Conservation (phyloP, 1,284 basidiomycete species). For the Microbotryum silenes-acaulis region DNA sequence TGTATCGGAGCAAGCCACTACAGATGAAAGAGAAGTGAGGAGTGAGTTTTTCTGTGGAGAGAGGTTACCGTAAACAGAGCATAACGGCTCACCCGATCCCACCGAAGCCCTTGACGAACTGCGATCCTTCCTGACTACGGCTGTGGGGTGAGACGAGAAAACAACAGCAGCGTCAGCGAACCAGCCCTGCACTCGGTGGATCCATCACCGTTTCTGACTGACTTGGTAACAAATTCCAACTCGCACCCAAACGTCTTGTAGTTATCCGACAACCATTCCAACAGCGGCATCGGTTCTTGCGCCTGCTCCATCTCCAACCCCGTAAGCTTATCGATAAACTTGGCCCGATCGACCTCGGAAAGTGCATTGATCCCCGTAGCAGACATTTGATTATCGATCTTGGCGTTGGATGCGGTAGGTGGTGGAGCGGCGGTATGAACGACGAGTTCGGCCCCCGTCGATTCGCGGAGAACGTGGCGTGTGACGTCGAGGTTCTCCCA, state of each 20-base stretch:
- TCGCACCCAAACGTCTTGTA: slow-evolving; percentile 96
- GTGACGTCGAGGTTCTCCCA: slow-evolving; percentile 95
- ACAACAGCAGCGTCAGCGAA: background rate
- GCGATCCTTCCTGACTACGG: slow-evolving; percentile 87
- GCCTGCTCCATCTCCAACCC: slow-evolving; percentile 90
- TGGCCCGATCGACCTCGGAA: slow-evolving; percentile 74
- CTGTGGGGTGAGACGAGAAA: slow-evolving; percentile 15
- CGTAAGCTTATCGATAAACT: slow-evolving; percentile 91
- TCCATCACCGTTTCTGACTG: no score
- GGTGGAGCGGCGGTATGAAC: slow-evolving; percentile 50
- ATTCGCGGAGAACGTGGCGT: slow-evolving; percentile 76
- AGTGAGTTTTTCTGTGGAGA: no score
- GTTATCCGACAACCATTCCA: slow-evolving; percentile 98
- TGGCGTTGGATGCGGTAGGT: slow-evolving; percentile 42
- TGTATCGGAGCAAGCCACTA: slow-evolving; percentile 77
- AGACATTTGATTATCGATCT: slow-evolving; percentile 20
- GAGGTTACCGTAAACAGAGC: no score
- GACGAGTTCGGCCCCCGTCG: slow-evolving; percentile 78
- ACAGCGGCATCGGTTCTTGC: slow-evolving; percentile 67
- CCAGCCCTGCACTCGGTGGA: no score
- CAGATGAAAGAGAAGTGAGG: no score
- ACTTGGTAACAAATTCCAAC: slow-evolving; percentile 52
- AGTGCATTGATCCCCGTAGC: slow-evolving; percentile 34
- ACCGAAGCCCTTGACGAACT: slow-evolving; percentile 98
- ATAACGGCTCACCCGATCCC: slow-evolving; percentile 60